Conservation (phyloP, 768 basidiomycete genomes). For the Hygrocybe punicea region DNA sequence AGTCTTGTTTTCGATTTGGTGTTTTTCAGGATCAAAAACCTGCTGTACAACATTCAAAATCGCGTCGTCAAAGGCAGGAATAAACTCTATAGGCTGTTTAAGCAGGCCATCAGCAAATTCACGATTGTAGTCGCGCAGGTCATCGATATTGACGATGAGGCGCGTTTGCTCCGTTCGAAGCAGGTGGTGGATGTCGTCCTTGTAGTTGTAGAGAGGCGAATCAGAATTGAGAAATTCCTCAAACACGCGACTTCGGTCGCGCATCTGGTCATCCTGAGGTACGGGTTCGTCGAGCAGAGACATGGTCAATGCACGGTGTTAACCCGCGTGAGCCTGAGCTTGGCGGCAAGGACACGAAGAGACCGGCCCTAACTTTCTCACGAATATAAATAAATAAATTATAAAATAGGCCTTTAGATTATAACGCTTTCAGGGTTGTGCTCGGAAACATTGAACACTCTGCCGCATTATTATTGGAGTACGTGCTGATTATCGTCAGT, state of each 20-base stretch:
- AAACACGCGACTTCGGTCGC: constrained; percentile 74
- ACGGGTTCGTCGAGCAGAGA: constrained; percentile 55
- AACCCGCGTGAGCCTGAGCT: constrained; percentile 11
- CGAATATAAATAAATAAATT: neutral
- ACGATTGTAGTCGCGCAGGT: constrained; percentile 88
- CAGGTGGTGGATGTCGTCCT: constrained; percentile 79
- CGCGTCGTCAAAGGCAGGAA: constrained; percentile 88
- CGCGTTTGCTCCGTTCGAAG: constrained; percentile 79
- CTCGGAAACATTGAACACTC: no score
- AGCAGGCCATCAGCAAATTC: constrained; percentile 85
- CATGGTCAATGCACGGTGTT: constrained; percentile 28
- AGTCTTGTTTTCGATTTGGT: constrained; percentile 73
- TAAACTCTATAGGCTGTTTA: constrained; percentile 80
- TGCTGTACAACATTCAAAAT: constrained; percentile 69
- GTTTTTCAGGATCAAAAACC: constrained; percentile 74
- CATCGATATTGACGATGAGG: constrained; percentile 93
- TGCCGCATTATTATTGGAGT: no score
- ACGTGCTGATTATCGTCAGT: no score
- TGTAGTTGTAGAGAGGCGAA: constrained; percentile 71
- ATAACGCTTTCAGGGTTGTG: no score
- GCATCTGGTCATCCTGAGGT: constrained; percentile 66
- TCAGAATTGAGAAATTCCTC: constrained; percentile 79
- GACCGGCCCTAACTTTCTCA: constrained; percentile 12
- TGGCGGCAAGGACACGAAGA: constrained; percentile 4
- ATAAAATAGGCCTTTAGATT: neutral